Evolutionary conservation across 495 filamentous ascomycete genomes (phyloP), one percentile per base, ranked within the genome.

Genomic region (Penicillium roqueforti): DNA sequence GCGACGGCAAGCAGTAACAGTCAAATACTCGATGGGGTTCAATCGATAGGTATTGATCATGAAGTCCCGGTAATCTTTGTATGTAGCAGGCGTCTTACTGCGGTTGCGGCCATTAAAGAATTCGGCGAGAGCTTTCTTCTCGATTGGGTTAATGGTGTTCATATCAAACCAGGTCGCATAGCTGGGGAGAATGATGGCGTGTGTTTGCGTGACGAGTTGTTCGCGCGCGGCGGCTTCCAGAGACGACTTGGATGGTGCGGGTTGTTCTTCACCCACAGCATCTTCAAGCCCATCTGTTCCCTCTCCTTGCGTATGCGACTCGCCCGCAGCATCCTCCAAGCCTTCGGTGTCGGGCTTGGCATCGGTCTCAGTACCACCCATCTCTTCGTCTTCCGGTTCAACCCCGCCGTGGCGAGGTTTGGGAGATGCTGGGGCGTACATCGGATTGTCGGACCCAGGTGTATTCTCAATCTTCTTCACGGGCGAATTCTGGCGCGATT

Each of bases 111-210:
- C 90, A 74, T 97, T 97, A 80, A 98, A 98, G 71, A 96, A 98
- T 70, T 98, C 93, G 2, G 92, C 91, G 47, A 98, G 73, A 7
- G 89, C 88, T 66, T 95, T 97, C 62, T 85, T 84, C 78, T 98
- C 93, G 59, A 95, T 87, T 37, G 79, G 79, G 68, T 96, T 85
- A 59, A 97, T 85, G 22, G 80, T 78, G 68, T 92, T 88, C 92
- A 97, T 96, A 70, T 98, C 95, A 67, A 98, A 98, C 93, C 93
- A 98, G 23, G 86, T 87, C 57, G 90, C 92, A 65, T 97, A 98
- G 64, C 90, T 96, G 14, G 93, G 93, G 4, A 98, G 83, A 53
- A 98, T 91, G 59, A 97, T 96, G 39, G 89, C 80, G 67, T 96
- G 91, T 50, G 89, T 93, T 71, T 97, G 93, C 18, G 87, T 84